Base-by-base conservation (phyloP, 306 rosid genomes). In the Cicer judaicum region DNA sequence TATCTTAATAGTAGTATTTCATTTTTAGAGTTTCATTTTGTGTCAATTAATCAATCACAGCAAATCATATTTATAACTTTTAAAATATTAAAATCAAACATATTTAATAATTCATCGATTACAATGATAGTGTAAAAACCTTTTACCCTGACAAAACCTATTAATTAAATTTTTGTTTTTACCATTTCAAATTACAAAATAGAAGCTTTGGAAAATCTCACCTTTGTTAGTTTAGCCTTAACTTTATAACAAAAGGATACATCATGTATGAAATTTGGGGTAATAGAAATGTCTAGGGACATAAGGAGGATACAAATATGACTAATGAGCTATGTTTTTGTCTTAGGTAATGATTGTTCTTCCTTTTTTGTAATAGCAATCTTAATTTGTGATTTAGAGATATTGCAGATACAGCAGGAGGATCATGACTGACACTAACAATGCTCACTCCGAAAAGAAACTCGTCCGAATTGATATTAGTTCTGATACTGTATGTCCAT, bases 401-500 rank as follows among this genome's bases (percentile, higher is more conserved):
- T 48, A 70, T 54, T 79, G 59, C 79, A 80, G 85, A 55, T 70
- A 76, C 76, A 60, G n/a, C 43, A 81, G 85, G 67, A 82, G 84
- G 62, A 83, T 71, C 78, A 91, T 93, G 97, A 69, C 96, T 14
- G 87, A 60, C 13, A 60, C 83, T 29, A 77, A 72, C 64, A 70
- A 79, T 42, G 46, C 79, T 52, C 72, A 52, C 9, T 44, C 86
- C 12, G 88, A 54, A 60, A 91, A 83, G 84, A 91, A 86, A 86
- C 85, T 84, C 8, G 80, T 94, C 11, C 65, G 76, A 77, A 83
- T 94, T 14, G 98, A 93, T 78, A 39, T 91, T 59, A 78, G 84
- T 73, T 88, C 96, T 13, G 98, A 91, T 59, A 89, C 96, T 7
- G 91, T 91, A 2, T 93, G 98, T 79, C 98, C 97, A 10, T 93